phyloP scores from a whole-genome alignment of 2,329 filamentous ascomycete species.

The Aspergillus pseudoterreus region DNA sequence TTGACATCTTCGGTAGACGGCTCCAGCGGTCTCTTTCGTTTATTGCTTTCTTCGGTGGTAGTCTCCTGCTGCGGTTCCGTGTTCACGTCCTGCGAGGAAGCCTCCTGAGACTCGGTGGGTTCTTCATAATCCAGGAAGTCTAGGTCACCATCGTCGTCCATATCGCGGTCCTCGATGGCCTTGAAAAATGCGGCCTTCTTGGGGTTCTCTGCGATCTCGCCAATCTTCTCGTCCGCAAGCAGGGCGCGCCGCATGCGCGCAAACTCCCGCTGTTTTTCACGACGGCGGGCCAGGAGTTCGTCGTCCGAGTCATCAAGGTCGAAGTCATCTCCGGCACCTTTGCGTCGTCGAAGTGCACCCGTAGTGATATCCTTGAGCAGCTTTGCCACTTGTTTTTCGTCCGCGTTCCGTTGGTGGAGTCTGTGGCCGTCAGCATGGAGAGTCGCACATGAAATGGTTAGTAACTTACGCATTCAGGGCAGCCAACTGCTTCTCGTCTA shows the following conservation, averaged over 20 bases:
- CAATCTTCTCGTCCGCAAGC: constrained; percentile 82
- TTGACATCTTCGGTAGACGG: constrained; percentile 40
- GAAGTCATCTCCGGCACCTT: constrained; percentile 67
- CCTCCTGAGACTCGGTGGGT: constrained; percentile 39
- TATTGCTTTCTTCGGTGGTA: constrained; percentile 22
- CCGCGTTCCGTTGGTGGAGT: constrained; percentile 71
- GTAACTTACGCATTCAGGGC: constrained; percentile 82
- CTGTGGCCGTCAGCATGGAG: constrained; percentile 43
- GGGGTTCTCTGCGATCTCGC: constrained; percentile 83
- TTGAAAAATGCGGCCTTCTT: constrained; percentile 87
- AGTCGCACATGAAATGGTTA: neutral
- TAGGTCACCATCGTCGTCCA: constrained; percentile 57
- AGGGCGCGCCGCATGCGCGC: constrained; percentile 88
- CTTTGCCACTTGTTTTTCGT: constrained; percentile 86
- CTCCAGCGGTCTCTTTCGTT: constrained; percentile 41
- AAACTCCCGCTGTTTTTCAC: constrained; percentile 82
- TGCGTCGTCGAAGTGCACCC: constrained; percentile 79
- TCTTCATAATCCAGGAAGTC: constrained; percentile 60
- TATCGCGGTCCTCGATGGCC: constrained; percentile 79
- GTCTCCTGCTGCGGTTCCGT: constrained; percentile 19
- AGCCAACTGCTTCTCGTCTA: constrained; percentile 75
- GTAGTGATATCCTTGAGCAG: constrained; percentile 91
- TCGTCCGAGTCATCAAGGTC: constrained; percentile 91
- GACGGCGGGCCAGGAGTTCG: constrained; percentile 66
- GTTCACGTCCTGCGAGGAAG: constrained; percentile 23